Percentiles rank a stretch among this genome's conserved stretches.
Evolutionary conservation across 2,329 filamentous ascomycete species (phyloP).

Genomic region (Xylaria sp.): DNA sequence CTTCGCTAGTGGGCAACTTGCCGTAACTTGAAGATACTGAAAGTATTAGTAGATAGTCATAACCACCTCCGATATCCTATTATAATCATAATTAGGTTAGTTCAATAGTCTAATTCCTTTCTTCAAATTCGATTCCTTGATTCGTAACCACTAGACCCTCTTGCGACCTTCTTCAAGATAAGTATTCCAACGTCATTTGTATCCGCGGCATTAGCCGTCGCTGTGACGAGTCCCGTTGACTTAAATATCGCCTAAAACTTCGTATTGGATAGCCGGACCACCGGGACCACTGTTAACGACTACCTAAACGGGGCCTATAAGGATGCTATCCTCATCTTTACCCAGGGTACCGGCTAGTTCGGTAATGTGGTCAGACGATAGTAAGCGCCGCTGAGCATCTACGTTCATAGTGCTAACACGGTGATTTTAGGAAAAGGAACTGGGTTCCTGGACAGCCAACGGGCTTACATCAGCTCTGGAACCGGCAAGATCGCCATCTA

Average conservation of each 20-base stretch:
- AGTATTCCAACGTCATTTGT: conserved; percentile 13
- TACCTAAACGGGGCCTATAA: conserved; percentile 22
- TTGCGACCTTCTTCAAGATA: neutral
- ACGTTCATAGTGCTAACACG: neutral
- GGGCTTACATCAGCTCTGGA: conserved; percentile 40
- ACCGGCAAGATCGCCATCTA: conserved; percentile 31
- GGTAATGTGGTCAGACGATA: conserved; percentile 21
- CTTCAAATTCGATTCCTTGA: too few species aligned
- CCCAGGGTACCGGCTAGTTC: conserved; percentile 1
- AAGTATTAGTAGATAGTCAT: neutral
- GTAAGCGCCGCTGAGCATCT: neutral
- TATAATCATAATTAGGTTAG: neutral
- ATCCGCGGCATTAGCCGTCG: conserved; percentile 2
- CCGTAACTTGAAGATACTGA: neutral
- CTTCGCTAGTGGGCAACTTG: neutral
- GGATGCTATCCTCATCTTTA: conserved; percentile 19
- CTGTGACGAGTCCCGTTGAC: conserved; percentile 8
- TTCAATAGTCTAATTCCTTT: neutral
- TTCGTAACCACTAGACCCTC: neutral
- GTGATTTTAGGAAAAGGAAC: conserved; percentile 8
- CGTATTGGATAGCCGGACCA: conserved; percentile 15
- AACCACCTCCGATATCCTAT: neutral
- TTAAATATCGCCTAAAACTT: conserved; percentile 6
- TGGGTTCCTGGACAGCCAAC: conserved; percentile 36
- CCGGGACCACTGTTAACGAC: conserved; percentile 22